These are phyloP conservation scores for Paraphoma sp. DNA, from an alignment of 2,329 filamentous ascomycete genomes.

Conservation along the genomic window DNA sequence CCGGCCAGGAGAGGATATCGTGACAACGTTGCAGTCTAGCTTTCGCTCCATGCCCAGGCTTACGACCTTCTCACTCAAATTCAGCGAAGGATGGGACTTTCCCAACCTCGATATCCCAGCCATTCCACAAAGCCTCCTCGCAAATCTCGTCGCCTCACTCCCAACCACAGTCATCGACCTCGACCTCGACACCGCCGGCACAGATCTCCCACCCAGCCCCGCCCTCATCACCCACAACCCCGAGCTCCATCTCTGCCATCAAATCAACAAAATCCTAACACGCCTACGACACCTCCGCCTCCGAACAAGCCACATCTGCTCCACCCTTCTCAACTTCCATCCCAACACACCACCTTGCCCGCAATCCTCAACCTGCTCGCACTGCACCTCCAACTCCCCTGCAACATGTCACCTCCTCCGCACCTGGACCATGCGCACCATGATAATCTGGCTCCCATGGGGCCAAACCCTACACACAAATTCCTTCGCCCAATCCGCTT, in stretches of 20 bases:
- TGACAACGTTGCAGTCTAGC: constrained; percentile 5
- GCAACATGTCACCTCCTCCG: constrained; percentile 1
- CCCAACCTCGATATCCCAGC: constrained; percentile 16
- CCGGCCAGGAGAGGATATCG: constrained; percentile 2
- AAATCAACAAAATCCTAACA: constrained; percentile 14
- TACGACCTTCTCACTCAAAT: constrained; percentile 16
- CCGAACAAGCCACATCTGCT: constrained; percentile 16
- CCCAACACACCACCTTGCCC: background rate
- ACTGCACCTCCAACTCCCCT: background rate
- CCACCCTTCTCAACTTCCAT: constrained; percentile 1
- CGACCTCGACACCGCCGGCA: constrained; percentile 17
- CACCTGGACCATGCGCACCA: constrained; percentile 3
- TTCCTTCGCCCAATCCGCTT: background rate
- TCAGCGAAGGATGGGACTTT: constrained; percentile 21
- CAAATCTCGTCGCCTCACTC: constrained; percentile 8
- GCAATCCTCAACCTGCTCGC: background rate
- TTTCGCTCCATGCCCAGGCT: constrained; percentile 6
- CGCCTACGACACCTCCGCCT: constrained; percentile 16
- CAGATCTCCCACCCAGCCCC: constrained; percentile 9
- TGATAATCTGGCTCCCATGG: constrained; percentile 13
- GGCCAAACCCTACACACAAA: constrained; percentile 1
- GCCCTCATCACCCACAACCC: background rate
- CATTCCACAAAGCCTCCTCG: constrained; percentile 12
- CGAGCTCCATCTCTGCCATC: constrained; percentile 13
- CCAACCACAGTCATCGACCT: constrained; percentile 17